Evolutionary conservation across 2,329 filamentous ascomycete genomes (phyloP).

Genomic region (Zalaria sp.): DNA sequence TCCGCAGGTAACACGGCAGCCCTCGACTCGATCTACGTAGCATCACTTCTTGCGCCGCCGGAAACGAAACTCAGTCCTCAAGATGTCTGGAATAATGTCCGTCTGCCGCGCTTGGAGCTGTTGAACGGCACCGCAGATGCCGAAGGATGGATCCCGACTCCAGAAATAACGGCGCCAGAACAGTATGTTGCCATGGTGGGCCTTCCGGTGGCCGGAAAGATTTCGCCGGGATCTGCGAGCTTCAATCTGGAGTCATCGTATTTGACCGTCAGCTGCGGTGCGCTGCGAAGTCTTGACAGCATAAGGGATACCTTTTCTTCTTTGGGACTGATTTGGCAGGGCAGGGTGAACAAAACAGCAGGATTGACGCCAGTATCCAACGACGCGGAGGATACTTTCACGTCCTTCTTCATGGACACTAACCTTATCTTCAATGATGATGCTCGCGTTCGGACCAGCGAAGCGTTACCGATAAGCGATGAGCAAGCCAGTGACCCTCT

Average conservation of each 20-base stretch:
- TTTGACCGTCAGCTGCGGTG: slow-evolving; percentile 6
- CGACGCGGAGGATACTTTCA: neutral
- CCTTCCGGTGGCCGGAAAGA: slow-evolving; percentile 14
- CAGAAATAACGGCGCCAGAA: slow-evolving; percentile 9
- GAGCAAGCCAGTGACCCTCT: too few species aligned
- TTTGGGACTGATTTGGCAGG: too few species aligned
- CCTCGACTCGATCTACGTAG: slow-evolving; percentile 12
- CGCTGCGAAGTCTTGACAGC: too few species aligned
- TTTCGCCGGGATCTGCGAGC: neutral
- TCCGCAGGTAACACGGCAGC: neutral
- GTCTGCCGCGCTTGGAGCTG: slow-evolving; percentile 14
- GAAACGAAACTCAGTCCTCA: slow-evolving; percentile 11
- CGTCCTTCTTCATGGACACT: slow-evolving; percentile 16
- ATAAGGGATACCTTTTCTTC: too few species aligned
- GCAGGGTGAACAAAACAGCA: too few species aligned
- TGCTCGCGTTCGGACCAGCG: neutral
- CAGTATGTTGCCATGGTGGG: slow-evolving; percentile 17
- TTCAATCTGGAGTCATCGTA: slow-evolving; percentile 15
- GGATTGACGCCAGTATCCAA: too few species aligned
- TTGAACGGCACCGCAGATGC: slow-evolving; percentile 5
- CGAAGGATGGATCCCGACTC: slow-evolving; percentile 13
- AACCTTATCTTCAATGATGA: slow-evolving; percentile 4
- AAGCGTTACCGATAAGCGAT: too few species aligned
- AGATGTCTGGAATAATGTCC: slow-evolving; percentile 22
- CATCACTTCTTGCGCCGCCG: slow-evolving; percentile 13